Conservation (phyloP, 164 flowering plant species). For the Echeveria elegans region DNA sequence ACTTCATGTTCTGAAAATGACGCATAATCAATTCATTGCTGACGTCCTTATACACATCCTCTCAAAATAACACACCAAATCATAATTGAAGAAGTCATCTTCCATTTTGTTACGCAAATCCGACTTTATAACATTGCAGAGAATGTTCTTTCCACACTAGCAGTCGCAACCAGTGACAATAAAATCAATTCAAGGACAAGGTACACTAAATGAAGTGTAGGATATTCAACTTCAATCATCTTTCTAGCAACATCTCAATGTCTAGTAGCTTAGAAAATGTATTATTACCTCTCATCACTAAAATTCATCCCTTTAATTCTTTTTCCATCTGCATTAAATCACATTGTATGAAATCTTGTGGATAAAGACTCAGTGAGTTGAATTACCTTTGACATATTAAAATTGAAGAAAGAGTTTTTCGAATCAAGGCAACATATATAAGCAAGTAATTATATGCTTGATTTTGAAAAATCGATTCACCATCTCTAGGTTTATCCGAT, state of each 20-base stretch:
- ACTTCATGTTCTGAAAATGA: neutral
- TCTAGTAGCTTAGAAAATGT: neutral
- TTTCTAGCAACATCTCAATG: neutral
- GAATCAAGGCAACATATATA: neutral
- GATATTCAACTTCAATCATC: neutral
- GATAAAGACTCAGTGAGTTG: neutral
- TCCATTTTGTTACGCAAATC: neutral
- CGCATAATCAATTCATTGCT: neutral
- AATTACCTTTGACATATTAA: neutral
- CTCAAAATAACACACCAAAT: neutral
- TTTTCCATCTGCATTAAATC: neutral
- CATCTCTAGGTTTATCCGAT: neutral
- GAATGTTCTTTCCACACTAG: neutral
- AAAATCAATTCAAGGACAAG: neutral
- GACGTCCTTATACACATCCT: neutral
- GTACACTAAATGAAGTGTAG: neutral
- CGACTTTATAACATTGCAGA: neutral
- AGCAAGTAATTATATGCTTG: neutral
- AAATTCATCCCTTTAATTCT: neutral
- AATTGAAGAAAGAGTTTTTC: neutral
- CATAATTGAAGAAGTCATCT: neutral
- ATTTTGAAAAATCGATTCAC: neutral
- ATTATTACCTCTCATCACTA: neutral
- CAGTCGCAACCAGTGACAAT: neutral
- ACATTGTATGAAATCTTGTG: neutral